Base-by-base conservation (phyloP, 192 early-diverging fungal species). In the Coemansia sp. region DNA sequence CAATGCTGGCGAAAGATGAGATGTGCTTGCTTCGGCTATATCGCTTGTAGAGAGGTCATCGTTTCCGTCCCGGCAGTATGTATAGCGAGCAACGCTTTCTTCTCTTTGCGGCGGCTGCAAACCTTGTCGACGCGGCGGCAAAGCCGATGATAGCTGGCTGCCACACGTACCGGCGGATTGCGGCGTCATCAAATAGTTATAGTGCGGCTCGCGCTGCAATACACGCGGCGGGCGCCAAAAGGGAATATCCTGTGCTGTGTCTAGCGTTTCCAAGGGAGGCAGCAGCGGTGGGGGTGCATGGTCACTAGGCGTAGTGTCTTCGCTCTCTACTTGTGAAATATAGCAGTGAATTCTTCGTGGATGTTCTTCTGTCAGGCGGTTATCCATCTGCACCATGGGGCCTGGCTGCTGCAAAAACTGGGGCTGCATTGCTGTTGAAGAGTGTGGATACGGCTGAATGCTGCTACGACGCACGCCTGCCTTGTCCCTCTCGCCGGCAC, bases 191-290 rank as follows among this genome's bases (percentile, higher is more conserved):
- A 53, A 36, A 16, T 41, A 51, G 64, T 67, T 66, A 58, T 77
- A 77, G 51, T 79, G 76, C 2, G 76, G 76, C 32, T 71, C 69
- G 12, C 62, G 65, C 46, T 79, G 69, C 32, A 79, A 55, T 26
- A 79, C 76, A 3, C 51, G 62, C 32, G 76, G 76, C 5, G 76
- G 76, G n/a, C 76, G 69, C 76, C 76, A 79, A 50, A 79, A 79
- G 16, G 76, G 76, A 17, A 79, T 62, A 2, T 67, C 60, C 5
- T 58, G 52, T 6, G 48, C 43, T 5, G 42, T 11, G 15, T 20
- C 38, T 8, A 61, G 51, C 10, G 53, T 9, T n/a, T 50, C 51
- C 8, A 71, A 30, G 0, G 63, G 37, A 2, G 67, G 66, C 34
- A 69, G 44, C 32, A 70, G 50, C 8, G 63, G 63, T 18, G 74